These are phyloP conservation scores for Westerdykella aurantiaca DNA, from an alignment of 2,329 filamentous ascomycete genomes.

Conservation along the genomic window DNA sequence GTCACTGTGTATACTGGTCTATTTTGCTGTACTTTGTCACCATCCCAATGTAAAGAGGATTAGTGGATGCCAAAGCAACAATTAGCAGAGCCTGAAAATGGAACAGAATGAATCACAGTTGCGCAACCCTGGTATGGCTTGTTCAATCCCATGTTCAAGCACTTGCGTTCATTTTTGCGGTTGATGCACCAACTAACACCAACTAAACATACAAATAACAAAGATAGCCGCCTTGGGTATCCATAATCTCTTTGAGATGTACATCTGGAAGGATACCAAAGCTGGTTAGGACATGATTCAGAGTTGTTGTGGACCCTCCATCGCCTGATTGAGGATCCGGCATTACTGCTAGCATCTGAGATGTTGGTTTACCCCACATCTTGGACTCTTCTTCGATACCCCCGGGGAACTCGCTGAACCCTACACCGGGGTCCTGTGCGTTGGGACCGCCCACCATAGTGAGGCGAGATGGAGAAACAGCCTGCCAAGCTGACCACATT, in stretches of 20 bases:
- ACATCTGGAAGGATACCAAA: conserved; percentile 16
- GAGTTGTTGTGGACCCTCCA: conserved; percentile 13
- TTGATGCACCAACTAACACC: too few relatives aligned
- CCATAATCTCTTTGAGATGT: conserved; percentile 26
- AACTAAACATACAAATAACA: conserved; percentile 1
- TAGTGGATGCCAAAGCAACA: too few relatives aligned
- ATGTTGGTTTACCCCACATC: conserved; percentile 1
- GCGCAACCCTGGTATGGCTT: too few relatives aligned
- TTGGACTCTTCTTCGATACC: conserved; percentile 1
- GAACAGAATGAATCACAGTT: too few relatives aligned
- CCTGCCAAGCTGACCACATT: conserved; percentile 5
- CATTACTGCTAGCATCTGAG: not conserved
- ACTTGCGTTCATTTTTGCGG: too few relatives aligned
- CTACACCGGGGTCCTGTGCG: not conserved
- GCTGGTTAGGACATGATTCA: conserved; percentile 25
- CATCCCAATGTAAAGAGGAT: too few relatives aligned
- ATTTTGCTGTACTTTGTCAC: too few relatives aligned
- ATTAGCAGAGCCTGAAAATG: too few relatives aligned
- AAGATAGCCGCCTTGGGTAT: conserved; percentile 12
- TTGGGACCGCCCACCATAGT: conserved; percentile 2
- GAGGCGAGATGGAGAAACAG: not conserved
- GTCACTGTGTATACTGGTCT: too few relatives aligned
- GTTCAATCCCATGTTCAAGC: too few relatives aligned
- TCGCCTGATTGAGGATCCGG: conserved; percentile 7
- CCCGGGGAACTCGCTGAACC: conserved; percentile 1